Conservation (phyloP, 768 basidiomycete genomes). For the Amanita jacksonii region DNA sequence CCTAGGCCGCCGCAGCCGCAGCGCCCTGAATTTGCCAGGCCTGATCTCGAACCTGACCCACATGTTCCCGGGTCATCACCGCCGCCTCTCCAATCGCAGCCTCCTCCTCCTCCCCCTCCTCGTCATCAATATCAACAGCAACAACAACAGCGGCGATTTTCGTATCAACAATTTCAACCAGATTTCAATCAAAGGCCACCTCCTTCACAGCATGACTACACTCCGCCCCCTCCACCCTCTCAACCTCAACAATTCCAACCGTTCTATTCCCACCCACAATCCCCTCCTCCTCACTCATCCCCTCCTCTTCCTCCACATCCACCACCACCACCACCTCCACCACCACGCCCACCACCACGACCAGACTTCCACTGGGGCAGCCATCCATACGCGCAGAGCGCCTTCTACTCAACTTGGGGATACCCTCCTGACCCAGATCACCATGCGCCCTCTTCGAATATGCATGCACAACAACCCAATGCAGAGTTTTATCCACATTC, state of each 20-base stretch:
- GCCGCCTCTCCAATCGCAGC: too few relatives aligned
- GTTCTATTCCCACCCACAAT: slow-evolving; percentile 13
- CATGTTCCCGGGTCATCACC: too few relatives aligned
- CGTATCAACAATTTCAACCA: slow-evolving; percentile 10
- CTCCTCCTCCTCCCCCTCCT: slow-evolving; percentile 20
- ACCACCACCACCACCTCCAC: slow-evolving; percentile 11
- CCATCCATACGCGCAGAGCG: neutral
- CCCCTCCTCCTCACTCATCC: slow-evolving; percentile 2
- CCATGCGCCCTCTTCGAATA: neutral
- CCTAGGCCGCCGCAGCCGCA: slow-evolving; percentile 27
- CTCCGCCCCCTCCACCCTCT: slow-evolving; percentile 12
- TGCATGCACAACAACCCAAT: too few relatives aligned
- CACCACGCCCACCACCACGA: slow-evolving; percentile 14
- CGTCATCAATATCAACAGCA: slow-evolving; percentile 16
- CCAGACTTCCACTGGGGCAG: slow-evolving; percentile 9
- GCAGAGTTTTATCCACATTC: neutral
- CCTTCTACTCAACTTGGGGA: neutral
- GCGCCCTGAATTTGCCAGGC: slow-evolving; percentile 39
- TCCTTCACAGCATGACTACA: slow-evolving; percentile 7
- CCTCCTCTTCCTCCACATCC: neutral
- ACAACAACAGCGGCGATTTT: slow-evolving; percentile 11
- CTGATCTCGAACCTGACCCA: slow-evolving; percentile 47
- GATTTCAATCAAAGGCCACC: too few relatives aligned
- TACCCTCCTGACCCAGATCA: slow-evolving; percentile 1
- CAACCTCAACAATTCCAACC: slow-evolving; percentile 15